Base-by-base conservation (phyloP, 83 land plant genomes). In the Diphasiastrum complanatum region DNA sequence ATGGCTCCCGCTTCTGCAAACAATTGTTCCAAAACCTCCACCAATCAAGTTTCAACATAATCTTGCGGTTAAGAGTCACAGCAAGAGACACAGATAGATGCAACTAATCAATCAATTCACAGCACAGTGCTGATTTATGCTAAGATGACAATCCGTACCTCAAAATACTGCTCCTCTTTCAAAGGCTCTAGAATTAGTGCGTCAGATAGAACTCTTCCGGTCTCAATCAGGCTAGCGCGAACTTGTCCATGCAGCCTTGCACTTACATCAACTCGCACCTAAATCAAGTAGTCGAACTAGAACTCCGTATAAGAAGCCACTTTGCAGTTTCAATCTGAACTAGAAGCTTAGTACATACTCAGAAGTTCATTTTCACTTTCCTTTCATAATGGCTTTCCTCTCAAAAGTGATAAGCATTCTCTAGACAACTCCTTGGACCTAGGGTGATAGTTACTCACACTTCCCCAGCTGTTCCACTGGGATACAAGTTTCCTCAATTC, bases 221-320 rank as follows among this genome's bases (percentile, higher is more conserved):
- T 89, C 68, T 95, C 99, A 36, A 91, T 84, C 45, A 83, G 62
- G 22, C 81, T 81, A 64, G 96, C 99, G 56, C 89, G 87, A 30
- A 95, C 63, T 60, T 86, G 85, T 60, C 99, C 96, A 55, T 78
- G 86, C 29, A 83, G 70, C 75, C 96, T 85, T 34, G 99, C 85
- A 80, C 96, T 95, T n/a, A 89, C 87, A 78, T 89, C 89, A 54
- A 95, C 82, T 52, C 99, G 81, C 20, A 95, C 91, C 99, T 93
- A 75, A 25, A 71, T n/a, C n/a, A n/a, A n/a, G n/a, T n/a, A n/a
- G n/a, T n/a, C n/a, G n/a, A n/a, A n/a, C n/a, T n/a, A n/a, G n/a
- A n/a, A n/a, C n/a, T n/a, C n/a, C n/a, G n/a, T n/a, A n/a, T n/a
- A n/a, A n/a, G n/a, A n/a, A n/a, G n/a, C n/a, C n/a, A n/a, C n/a